Conservation (phyloP, 768 basidiomycete species). For the Lyophyllum atratum region DNA sequence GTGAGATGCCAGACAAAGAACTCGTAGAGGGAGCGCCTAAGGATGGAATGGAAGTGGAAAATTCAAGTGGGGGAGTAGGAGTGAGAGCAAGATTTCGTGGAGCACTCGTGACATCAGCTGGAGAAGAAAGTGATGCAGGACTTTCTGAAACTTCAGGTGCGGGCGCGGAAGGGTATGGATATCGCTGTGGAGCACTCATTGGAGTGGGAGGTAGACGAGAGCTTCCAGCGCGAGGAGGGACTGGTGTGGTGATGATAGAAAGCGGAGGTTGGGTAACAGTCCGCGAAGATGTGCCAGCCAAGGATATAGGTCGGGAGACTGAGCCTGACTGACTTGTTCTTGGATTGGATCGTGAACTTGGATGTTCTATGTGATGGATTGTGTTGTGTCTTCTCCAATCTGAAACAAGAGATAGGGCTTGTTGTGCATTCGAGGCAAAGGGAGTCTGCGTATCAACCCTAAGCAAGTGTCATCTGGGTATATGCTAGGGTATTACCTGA, state of each 20-base stretch:
- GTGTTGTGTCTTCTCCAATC: not conserved
- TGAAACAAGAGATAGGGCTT: not conserved
- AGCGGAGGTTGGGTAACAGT: conserved; percentile 1
- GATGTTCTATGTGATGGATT: not conserved
- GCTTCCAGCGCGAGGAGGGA: not conserved
- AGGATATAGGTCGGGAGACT: conserved; percentile 1
- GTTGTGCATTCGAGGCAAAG: not conserved
- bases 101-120: not conserved
- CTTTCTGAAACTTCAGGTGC: not conserved
- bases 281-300: not conserved
- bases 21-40: not conserved
- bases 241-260: not conserved
- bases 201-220: conserved; percentile 6
- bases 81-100: conserved; percentile 1
- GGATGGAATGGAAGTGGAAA: not conserved
- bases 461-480: not conserved
- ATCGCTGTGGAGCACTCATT: conserved; percentile 8
- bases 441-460: not conserved
- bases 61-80: not conserved
- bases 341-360: conserved; percentile 4
- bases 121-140: not conserved
- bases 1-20: not conserved
- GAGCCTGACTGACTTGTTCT: not conserved
- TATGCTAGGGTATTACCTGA: not conserved
- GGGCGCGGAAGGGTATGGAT: not conserved